Evolutionary conservation across 192 early-diverging fungal genomes (phyloP), one percentile per base, ranked within the genome.

Genomic region (Coemansia sp.): DNA sequence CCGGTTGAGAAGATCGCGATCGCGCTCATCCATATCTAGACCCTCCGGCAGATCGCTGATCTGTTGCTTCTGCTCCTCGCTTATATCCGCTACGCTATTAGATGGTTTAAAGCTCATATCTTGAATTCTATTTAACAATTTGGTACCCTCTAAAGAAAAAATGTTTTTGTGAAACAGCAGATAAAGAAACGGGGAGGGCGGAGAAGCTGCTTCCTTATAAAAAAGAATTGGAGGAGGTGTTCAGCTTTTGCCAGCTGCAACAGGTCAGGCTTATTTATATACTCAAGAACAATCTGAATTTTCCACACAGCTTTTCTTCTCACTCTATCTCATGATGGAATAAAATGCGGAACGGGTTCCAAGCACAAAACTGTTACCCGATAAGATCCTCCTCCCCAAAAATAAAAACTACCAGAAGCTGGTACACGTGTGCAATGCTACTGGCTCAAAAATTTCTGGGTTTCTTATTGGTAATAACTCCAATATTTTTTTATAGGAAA

Each of bases 41-140:
- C 50, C 57, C 13, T 26, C 41, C 5, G 14, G 31, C 18, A 7
- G 14, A 14, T 47, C 36, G 37, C 20, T 53, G 3, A 62, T 26
- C 3, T 23, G 58, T 3, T 38, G 13, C 50, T 65, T 65, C 37
- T 64, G 55, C n/a, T 61, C 56, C 66, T 76, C 72, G 15, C 59
- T 37, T 26, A 76, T 76, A 16, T 69, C 72, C 10, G 62, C 52
- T 13, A 19, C 53, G 50, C 61, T 74, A 30, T 12, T 55, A 3
- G 59, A 66, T 31, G 63, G 57, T 31, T 67, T 61, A 43, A 71
- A 71, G 57, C 61, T 59, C 68, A 71, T 71, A 12, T 10, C 35
- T 20, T 45, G 16, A 15, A 6, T 15, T 16, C 16, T 16, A 39
- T 11, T 11, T 28, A 13, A 38, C 18, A 44, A 23, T 6, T n/a